Conservation (phyloP, 805 yeast species). For the Candida cerambycidarum region DNA sequence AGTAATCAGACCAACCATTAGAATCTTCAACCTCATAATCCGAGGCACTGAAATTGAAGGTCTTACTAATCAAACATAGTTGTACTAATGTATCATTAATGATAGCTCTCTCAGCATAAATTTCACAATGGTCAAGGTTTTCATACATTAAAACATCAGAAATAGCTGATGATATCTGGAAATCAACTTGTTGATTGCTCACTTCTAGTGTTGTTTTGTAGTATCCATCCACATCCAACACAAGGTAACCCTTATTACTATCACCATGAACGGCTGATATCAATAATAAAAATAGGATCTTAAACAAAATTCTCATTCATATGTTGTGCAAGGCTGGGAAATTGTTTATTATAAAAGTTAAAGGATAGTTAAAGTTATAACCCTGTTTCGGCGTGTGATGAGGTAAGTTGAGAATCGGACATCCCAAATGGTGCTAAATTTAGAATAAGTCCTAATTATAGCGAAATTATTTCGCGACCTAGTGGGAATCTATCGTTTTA, state of each 20-base stretch:
- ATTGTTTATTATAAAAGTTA: no score
- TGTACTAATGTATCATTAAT: not conserved
- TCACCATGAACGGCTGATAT: not conserved
- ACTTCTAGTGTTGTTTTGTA: not conserved
- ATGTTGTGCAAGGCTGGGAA: no score
- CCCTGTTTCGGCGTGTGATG: no score
- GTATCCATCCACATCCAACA: not conserved
- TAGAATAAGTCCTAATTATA: no score
- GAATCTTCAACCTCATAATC: not conserved
- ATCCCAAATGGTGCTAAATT: no score
- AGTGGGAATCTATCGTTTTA: no score
- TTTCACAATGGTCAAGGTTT: not conserved
- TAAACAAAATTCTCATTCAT: not conserved
- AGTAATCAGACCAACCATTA: slow-evolving; percentile 1
- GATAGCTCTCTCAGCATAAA: not conserved
- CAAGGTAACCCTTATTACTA: not conserved
- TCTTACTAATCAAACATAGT: not conserved
- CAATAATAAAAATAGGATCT: not conserved
- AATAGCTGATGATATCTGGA: not conserved
- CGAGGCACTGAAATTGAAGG: not conserved
- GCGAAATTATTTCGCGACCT: no score
- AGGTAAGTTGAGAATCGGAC: no score
- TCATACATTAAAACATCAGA: not conserved
- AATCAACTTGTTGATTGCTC: not conserved
- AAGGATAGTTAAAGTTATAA: no score